Conservation (phyloP, 2,329 filamentous ascomycete genomes). For the Trichoderma gracile region DNA sequence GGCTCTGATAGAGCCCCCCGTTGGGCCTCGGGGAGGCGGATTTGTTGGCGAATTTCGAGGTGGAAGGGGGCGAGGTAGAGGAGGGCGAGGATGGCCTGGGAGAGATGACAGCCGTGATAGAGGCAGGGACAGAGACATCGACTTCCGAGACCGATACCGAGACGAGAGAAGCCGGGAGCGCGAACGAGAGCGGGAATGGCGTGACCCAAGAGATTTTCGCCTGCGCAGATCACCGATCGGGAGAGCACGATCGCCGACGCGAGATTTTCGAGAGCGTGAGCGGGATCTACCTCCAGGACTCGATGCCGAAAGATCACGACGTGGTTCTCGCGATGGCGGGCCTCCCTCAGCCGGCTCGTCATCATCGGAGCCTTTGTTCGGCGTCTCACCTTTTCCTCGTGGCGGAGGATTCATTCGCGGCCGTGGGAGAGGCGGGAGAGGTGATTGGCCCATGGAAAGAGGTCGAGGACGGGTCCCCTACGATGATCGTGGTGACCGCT, state of each 20-base stretch:
- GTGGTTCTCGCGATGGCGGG: constrained; percentile 68
- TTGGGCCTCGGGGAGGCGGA: constrained; percentile 66
- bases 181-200: constrained; percentile 53
- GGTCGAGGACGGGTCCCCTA: constrained; percentile 60
- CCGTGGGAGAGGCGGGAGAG: constrained; percentile 50
- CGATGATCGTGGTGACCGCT: constrained; percentile 62
- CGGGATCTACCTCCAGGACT: constrained; percentile 61
- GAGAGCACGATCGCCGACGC: constrained; percentile 64
- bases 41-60: constrained; percentile 65
- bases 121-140: constrained; percentile 60
- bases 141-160: constrained; percentile 60
- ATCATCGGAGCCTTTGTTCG: constrained; percentile 66
- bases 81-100: constrained; percentile 56
- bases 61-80: constrained; percentile 54
- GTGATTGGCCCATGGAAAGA: constrained; percentile 46
- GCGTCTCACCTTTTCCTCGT: constrained; percentile 51
- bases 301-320: constrained; percentile 66
- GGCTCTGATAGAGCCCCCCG: constrained; percentile 70
- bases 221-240: constrained; percentile 59
- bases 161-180: constrained; percentile 62
- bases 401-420: constrained; percentile 59
- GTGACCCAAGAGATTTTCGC: constrained; percentile 43
- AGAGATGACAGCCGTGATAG: constrained; percentile 64
- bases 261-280: constrained; percentile 64
- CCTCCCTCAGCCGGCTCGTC: constrained; percentile 71